Percentiles rank a stretch among this genome's conserved stretches.
phyloP scores from a whole-genome alignment of 805 yeast species.

The Yarrowia bubula region DNA sequence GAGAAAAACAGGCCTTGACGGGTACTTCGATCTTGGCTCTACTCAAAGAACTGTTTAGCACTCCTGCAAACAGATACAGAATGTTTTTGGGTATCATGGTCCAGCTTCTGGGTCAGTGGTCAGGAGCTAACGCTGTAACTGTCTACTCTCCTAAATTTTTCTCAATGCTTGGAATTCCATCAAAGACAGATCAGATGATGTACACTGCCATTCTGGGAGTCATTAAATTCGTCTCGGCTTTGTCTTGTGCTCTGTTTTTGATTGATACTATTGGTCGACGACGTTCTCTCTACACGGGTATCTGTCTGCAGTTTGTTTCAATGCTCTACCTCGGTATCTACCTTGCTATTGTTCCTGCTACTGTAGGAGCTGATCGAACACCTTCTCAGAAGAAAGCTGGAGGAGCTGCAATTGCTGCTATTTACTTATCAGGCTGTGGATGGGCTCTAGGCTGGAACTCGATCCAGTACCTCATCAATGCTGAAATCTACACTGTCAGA shows the following conservation, averaged over 20 bases:
- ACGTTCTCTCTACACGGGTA: conserved; percentile 49
- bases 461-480: conserved; percentile 53
- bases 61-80: conserved; percentile 43
- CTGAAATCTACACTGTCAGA: conserved; percentile 55
- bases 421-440: conserved; percentile 53
- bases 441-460: conserved; percentile 63
- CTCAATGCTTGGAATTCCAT: conserved; percentile 47
- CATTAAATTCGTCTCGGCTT: conserved; percentile 51
- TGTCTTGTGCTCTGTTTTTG: conserved; percentile 51
- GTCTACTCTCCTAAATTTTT: conserved; percentile 56
- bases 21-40: conserved; percentile 39
- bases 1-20: conserved; percentile 39
- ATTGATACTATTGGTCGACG: conserved; percentile 58
- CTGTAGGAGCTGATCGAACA: conserved; percentile 41
- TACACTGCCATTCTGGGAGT: conserved; percentile 55
- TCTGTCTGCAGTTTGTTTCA: conserved; percentile 45
- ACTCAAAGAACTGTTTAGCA: conserved; percentile 41
- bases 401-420: conserved; percentile 50
- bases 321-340: conserved; percentile 51
- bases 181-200: conserved; percentile 42
- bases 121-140: conserved; percentile 56
- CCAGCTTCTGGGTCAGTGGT: conserved; percentile 48
- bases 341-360: conserved; percentile 39
- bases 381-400: conserved; percentile 43
- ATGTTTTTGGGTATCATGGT: conserved; percentile 45